A percentile compares a stretch with the other conserved stretches of the same genome.
Evolutionary conservation across 139 green algal genomes (phyloP).

Genomic region (Tetraselmis striata): DNA sequence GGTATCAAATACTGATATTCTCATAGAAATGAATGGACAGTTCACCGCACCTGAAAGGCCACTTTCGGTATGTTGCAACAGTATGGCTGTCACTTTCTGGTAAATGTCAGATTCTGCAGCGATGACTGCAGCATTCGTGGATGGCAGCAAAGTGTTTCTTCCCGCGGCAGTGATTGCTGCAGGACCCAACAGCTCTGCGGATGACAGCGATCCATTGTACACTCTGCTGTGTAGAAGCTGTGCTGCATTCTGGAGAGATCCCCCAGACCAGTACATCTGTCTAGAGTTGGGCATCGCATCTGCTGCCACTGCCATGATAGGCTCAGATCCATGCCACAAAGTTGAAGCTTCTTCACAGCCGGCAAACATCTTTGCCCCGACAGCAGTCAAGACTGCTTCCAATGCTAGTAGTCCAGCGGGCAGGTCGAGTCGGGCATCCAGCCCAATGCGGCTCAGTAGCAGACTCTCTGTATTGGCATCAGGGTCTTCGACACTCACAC

Average conservation of each 20-base stretch:
- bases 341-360: not conserved
- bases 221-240: not conserved
- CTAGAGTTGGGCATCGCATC: not conserved
- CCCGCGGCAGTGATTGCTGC: too few species aligned
- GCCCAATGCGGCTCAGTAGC: not conserved
- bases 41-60: too few species aligned
- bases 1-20: too few species aligned
- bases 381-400: not conserved
- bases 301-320: not conserved
- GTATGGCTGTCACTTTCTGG: not conserved
- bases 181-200: too few species aligned
- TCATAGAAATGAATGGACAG: too few species aligned
- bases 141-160: not conserved
- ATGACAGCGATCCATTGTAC: not conserved
- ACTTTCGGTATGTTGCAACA: not conserved
- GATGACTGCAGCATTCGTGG: not conserved
- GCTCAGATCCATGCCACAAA: not conserved
- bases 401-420: not conserved
- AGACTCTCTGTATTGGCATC: not conserved
- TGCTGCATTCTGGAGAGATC: not conserved
- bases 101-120: not conserved
- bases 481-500: not conserved
- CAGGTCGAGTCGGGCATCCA: not conserved
- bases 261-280: not conserved
- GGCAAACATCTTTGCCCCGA: not conserved